Evolutionary conservation across 371 early-diverging fungal genomes (phyloP).

Genomic region (Encephalitozoon cuniculi): DNA sequence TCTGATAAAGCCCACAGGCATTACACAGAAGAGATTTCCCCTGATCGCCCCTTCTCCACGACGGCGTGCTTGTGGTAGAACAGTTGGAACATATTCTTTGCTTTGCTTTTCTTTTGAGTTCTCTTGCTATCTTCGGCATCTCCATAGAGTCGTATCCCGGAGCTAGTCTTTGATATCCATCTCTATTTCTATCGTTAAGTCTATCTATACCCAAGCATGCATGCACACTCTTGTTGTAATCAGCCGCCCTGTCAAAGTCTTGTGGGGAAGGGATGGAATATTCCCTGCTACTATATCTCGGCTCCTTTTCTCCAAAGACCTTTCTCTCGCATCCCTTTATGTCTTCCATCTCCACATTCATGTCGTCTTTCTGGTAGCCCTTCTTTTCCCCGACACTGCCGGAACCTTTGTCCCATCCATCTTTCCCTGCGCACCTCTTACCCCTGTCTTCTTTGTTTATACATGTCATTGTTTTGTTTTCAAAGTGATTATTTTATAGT

Average conservation of each 20-base stretch:
- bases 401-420: background rate
- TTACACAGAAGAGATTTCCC: slow-evolving; percentile 72
- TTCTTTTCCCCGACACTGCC: background rate
- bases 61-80: slow-evolving; percentile 70
- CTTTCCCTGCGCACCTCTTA: background rate
- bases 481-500: slow-evolving; percentile 29
- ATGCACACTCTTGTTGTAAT: background rate
- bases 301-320: background rate
- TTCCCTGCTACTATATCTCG: background rate
- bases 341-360: background rate
- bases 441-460: background rate
- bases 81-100: slow-evolving; percentile 69
- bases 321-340: background rate
- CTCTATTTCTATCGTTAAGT: background rate
- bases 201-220: background rate
- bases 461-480: slow-evolving; percentile 33
- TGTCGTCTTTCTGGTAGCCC: background rate
- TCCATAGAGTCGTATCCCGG: background rate
- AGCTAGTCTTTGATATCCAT: background rate
- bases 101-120: slow-evolving; percentile 54
- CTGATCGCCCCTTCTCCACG: slow-evolving; percentile 73
- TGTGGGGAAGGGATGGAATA: background rate
- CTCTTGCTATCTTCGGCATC: slow-evolving; percentile 29
- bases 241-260: background rate
- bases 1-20: slow-evolving; percentile 74